phyloP scores from a whole-genome alignment of 2,329 filamentous ascomycete species.

The Didymella glomerata region DNA sequence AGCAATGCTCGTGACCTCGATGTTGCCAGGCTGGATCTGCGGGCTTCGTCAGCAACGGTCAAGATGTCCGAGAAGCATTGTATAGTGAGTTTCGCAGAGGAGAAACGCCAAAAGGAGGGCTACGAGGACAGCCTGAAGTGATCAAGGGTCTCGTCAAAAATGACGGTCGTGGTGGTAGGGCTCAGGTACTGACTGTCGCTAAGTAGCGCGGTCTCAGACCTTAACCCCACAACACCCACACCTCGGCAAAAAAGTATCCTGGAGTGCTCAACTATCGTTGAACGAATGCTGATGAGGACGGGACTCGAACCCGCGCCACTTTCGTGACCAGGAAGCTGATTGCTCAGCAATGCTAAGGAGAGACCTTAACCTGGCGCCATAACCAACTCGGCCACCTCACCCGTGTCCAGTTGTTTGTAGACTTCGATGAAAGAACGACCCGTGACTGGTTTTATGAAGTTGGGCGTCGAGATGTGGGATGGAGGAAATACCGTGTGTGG shows the following conservation, averaged over 20 bases:
- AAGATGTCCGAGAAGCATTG: background rate
- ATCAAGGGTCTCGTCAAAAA: conserved; percentile 1
- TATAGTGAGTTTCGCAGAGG: background rate
- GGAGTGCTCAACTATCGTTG: conserved; percentile 29
- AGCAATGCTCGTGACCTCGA: conserved; percentile 78
- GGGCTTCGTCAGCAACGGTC: conserved; percentile 21
- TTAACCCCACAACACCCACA: conserved; percentile 17
- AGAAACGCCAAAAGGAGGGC: background rate
- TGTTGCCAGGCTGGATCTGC: conserved; percentile 78
- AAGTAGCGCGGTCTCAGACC: conserved; percentile 16
- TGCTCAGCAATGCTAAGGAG: conserved; percentile 29
- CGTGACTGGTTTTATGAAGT: background rate
- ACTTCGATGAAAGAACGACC: conserved; percentile 16
- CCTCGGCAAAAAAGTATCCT: conserved; percentile 35
- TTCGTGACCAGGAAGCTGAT: conserved; percentile 49
- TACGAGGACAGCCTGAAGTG: background rate
- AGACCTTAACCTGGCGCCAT: conserved; percentile 47
- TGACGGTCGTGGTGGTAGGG: conserved; percentile 5
- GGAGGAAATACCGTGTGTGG: background rate
- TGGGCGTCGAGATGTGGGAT: no score
- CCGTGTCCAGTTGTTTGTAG: background rate
- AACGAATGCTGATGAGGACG: conserved; percentile 52
- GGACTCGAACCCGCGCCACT: conserved; percentile 54
- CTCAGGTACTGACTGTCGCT: conserved; percentile 3
- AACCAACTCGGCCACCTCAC: conserved; percentile 39